A percentile compares a stretch with the other conserved stretches of the same genome.
Conservation (phyloP, 306 rosid species). For the Mimosa bimucronata region DNA sequence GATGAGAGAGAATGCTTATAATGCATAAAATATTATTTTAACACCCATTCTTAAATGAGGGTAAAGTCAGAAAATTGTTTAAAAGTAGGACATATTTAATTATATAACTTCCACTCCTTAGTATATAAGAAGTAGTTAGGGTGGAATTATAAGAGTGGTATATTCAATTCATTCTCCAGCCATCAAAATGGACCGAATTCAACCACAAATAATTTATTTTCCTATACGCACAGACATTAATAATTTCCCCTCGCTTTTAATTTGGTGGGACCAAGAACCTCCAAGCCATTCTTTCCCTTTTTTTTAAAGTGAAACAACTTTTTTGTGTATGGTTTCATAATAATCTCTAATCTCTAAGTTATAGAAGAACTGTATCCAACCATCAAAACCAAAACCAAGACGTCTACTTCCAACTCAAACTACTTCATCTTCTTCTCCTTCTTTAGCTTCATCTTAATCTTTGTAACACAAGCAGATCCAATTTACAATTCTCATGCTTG, state of each 20-base stretch:
- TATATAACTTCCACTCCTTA: too few relatives aligned
- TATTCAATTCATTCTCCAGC: not conserved
- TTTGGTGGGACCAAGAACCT: not conserved
- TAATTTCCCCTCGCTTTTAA: not conserved
- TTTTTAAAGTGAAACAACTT: too few relatives aligned
- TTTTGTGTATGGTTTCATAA: too few relatives aligned
- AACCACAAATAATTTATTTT: not conserved
- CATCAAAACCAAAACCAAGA: not conserved
- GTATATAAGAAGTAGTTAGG: too few relatives aligned
- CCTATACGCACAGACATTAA: not conserved
- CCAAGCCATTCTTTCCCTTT: not conserved
- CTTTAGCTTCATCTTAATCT: not conserved
- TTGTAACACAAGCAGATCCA: constrained; percentile 10
- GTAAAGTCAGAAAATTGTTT: too few relatives aligned
- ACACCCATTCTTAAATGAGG: too few relatives aligned
- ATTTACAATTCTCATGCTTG: not conserved
- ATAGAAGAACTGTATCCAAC: not conserved
- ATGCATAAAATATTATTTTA: too few relatives aligned
- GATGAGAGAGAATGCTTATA: too few relatives aligned
- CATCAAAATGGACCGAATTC: not conserved
- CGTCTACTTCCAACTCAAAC: not conserved
- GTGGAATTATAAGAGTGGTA: not conserved
- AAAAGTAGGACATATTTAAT: too few relatives aligned
- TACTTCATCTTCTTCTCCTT: not conserved
- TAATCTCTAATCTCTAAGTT: not conserved